Conservation (phyloP, 2,329 filamentous ascomycete genomes). For the Aspergillus sojae region DNA sequence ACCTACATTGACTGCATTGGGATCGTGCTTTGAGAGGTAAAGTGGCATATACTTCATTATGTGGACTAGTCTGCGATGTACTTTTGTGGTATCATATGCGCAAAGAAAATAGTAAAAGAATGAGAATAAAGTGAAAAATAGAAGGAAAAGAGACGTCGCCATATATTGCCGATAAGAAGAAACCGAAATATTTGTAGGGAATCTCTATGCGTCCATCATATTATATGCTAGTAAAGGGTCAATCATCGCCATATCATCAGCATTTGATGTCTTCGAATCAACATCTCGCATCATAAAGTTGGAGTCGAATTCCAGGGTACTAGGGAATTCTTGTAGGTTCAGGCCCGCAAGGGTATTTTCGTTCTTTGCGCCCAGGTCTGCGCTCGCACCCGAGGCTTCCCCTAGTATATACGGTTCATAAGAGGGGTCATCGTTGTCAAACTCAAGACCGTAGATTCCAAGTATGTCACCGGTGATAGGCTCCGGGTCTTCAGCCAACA, state of each 20-base stretch:
- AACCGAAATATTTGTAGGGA: neutral
- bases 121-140: neutral
- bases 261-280: constrained; percentile 32
- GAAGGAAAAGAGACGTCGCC: neutral
- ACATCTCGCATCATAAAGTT: constrained; percentile 33
- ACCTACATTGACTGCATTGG: neutral
- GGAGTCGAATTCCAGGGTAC: constrained; percentile 10
- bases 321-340: constrained; percentile 2
- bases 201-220: constrained; percentile 27
- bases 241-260: constrained; percentile 36
- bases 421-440: constrained; percentile 28
- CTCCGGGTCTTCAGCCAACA: constrained; percentile 34
- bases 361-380: neutral
- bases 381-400: neutral
- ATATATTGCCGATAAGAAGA: neutral
- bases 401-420: constrained; percentile 19
- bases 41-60: neutral
- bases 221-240: constrained; percentile 38
- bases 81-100: constrained; percentile 1
- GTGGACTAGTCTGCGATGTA: neutral
- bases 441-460: constrained; percentile 42
- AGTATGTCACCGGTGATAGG: constrained; percentile 29
- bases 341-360: neutral
- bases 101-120: neutral
- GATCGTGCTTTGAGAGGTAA: neutral